A percentile compares a stretch with the other conserved stretches of the same genome.
Evolutionary conservation across 2,329 filamentous ascomycete genomes (phyloP).

Genomic region (Epichloe coenophiala): DNA sequence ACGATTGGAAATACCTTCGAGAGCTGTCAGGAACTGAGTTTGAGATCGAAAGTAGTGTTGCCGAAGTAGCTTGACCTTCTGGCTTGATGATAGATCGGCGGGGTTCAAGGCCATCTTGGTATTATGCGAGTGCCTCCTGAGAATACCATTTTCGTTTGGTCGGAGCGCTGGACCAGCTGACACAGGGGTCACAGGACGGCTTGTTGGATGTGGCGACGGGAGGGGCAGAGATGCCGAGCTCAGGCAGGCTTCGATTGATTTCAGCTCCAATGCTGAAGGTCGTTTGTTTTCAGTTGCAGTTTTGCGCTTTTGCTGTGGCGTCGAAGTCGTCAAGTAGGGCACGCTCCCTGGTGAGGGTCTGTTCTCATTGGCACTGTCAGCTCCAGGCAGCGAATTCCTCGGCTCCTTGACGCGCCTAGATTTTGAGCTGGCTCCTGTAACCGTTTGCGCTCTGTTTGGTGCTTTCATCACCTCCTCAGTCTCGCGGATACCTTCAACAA

Average conservation of each 20-base stretch:
- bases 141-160: conserved; percentile 31
- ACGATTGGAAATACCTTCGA: conserved; percentile 77
- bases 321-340: conserved; percentile 10
- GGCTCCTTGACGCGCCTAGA: conserved; percentile 33
- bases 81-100: conserved; percentile 46
- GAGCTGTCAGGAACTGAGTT: conserved; percentile 65
- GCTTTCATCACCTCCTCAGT: conserved; percentile 34
- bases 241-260: conserved; percentile 45
- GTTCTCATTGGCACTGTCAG: conserved; percentile 17
- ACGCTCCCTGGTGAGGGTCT: conserved; percentile 14
- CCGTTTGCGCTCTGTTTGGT: conserved; percentile 51
- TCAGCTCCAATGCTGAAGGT: conserved; percentile 37
- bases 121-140: conserved; percentile 48
- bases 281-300: conserved; percentile 26
- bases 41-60: conserved; percentile 76
- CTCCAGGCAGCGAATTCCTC: conserved; percentile 28
- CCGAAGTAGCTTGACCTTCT: conserved; percentile 59
- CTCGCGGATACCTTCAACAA: conserved; percentile 17
- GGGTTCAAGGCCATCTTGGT: conserved; percentile 43
- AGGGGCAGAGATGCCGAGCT: conserved; percentile 57
- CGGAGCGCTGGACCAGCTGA: conserved; percentile 37
- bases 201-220: conserved; percentile 39
- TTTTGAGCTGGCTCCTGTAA: conserved; percentile 36
- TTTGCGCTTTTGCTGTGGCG: conserved; percentile 15
- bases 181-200: conserved; percentile 43